Base-by-base conservation (phyloP, 2,329 filamentous ascomycete species). In the Rutstroemia sp. region DNA sequence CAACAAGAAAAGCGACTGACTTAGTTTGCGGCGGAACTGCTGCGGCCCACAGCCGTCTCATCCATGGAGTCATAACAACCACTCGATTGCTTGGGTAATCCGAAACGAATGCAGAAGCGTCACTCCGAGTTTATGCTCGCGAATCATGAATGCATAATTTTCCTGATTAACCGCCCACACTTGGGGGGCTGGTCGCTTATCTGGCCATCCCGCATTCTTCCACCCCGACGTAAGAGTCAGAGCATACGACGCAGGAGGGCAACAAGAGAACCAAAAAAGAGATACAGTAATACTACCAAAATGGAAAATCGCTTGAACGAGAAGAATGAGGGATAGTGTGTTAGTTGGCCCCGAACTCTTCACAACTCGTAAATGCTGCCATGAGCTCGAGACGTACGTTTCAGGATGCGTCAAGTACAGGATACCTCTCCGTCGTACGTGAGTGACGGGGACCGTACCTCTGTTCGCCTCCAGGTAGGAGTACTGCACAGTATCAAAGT, bases 111-210 rank as follows among this genome's bases (percentile, higher is more conserved):
- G 25, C 38, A 49, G n/a, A 30, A 49, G 19, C 23, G n/a, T 49
- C 44, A n/a, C n/a, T 41, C 30, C n/a, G 25, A 21, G 19, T 30
- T 49, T 49, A 30, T 49, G 10, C 52, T 49, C 34, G 41, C 46
- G 38, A 55, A 50, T 44, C 52, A 55, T 42, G 23, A 44, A 42
- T 23, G 27, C 52, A 50, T 50, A 17, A 44, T n/a, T 17, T 17
- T 14, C 37, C 21, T 44, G 34, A 30, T 41, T 55, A 55, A 37
- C 14, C 52, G 52, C 52, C 25, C 19, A 16, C 16, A 41, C 8
- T 17, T 41, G 16, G 48, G 52, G 52, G 52, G 52, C 46, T 46
- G 46, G 46, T 55, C 46, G 52, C 52, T 55, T 50, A 55, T 55
- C 16, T 55, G 38, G 38, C 17, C n/a, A 44, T 44, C 52, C 41